Base-by-base conservation (phyloP, 2,329 filamentous ascomycete genomes). In the Pseudogymnoascus sp. region DNA sequence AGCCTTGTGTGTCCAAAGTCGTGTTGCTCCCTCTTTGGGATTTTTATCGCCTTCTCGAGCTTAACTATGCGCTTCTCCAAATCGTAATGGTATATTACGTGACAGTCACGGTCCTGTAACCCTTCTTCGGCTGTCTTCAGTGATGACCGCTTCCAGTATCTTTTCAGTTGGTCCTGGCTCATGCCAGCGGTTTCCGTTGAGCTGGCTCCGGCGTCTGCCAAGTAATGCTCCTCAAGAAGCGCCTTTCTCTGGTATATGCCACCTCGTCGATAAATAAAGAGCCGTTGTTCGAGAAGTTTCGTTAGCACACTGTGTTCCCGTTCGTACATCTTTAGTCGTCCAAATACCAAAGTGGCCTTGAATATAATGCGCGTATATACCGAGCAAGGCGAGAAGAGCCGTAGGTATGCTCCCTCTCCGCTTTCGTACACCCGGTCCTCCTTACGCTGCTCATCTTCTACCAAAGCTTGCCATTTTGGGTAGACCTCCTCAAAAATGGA, bases 171-270 rank as follows among this genome's bases (percentile, higher is more conserved):
- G 47, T 89, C 85, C 59, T 40, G 59, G 59, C 14, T 40, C 35
- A 60, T 40, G 14, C 33, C 38, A n/a, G 21, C 38, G 14, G 80
- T 75, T 62, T 72, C 66, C 1, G 59, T 61, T 8, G 70, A 60
- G 12, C 65, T 65, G 3, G 61, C 23, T 25, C 67, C 66, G 14
- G 69, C 69, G 23, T 65, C 66, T 70, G 86, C 82, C 90, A 97
- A 92, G 74, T 99, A 97, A 72, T 95, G 92, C 73, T 99, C 94
- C 77, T 99, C 94, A 1, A 99, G 75, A 1, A 99, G 78, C 0
- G 93, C 94, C 75, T 95, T 96, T 18, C 94, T 89, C 72, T 97
- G 92, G 73, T 97, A 97, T 94, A 94, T 99, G 0, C 87, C 85
- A 0, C 94, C 94, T 44, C 94, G 84, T 28, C 92, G 84, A 47